Conservation (phyloP, 2,329 filamentous ascomycete species). For the Nemania abortiva region DNA sequence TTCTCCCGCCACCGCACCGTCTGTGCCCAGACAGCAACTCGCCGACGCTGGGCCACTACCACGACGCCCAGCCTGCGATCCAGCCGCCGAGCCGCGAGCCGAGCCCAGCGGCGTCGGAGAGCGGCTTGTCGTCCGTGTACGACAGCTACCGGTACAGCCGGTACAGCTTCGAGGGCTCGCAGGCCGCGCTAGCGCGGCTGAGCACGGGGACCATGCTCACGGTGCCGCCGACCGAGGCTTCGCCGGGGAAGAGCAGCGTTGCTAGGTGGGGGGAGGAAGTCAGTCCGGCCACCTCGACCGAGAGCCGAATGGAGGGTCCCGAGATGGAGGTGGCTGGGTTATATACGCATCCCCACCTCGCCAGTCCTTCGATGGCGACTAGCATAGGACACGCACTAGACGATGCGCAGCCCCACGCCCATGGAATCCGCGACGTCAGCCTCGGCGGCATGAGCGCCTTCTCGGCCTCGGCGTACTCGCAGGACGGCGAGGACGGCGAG, state of each 20-base stretch:
- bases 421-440: conserved; percentile 23
- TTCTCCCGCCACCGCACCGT: conserved; percentile 44
- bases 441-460: conserved; percentile 17
- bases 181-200: conserved; percentile 27
- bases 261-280: conserved; percentile 19
- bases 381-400: not conserved
- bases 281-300: not conserved
- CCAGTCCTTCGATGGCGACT: not conserved
- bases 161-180: conserved; percentile 28
- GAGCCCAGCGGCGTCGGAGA: conserved; percentile 43
- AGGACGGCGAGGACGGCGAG: conserved; percentile 31
- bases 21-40: conserved; percentile 44
- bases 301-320: not conserved
- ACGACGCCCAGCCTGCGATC: conserved; percentile 23
- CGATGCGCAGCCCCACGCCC: not conserved
- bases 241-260: conserved; percentile 4
- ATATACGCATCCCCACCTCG: not conserved
- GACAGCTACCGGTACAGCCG: conserved; percentile 47
- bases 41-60: conserved; percentile 38
- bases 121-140: conserved; percentile 50
- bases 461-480: conserved; percentile 38
- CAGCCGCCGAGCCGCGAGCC: conserved; percentile 39
- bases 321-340: no score
- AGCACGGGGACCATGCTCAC: conserved; percentile 36
- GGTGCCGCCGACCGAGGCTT: conserved; percentile 24